These are phyloP conservation scores for Colletotrichum sp. DNA, from an alignment of 2,329 filamentous ascomycete species.

Conservation along the genomic window DNA sequence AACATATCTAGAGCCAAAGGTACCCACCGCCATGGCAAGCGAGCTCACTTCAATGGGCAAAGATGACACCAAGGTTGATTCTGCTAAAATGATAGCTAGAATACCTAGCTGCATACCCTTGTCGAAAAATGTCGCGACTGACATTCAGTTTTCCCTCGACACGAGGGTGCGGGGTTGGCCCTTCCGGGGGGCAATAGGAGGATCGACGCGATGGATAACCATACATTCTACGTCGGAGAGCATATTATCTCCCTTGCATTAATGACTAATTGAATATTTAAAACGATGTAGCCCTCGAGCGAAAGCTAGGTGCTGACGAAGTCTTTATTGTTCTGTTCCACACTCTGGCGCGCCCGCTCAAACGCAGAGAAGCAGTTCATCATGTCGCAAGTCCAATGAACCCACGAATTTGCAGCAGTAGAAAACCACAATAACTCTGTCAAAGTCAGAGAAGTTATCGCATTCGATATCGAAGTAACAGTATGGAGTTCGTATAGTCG, in stretches of 20 bases:
- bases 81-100: background rate
- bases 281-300: no score
- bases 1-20: background rate
- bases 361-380: background rate
- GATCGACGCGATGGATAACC: background rate
- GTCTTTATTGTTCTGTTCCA: fast-evolving
- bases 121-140: background rate
- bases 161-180: background rate
- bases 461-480: fast-evolving
- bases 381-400: background rate
- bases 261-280: no score
- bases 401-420: background rate
- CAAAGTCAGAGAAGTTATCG: fast-evolving
- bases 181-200: background rate
- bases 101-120: fast-evolving
- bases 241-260: no score
- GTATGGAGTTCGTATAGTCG: background rate
- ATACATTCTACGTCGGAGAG: no score
- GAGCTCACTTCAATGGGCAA: background rate
- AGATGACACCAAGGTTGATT: fast-evolving
- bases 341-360: background rate
- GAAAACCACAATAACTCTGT: fast-evolving
- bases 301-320: background rate
- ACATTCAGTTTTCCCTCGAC: background rate
- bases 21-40: background rate